Percentiles rank a stretch among this genome's conserved stretches.
Evolutionary conservation across 257 asterid genomes (phyloP).

Genomic region (Lantana camara): DNA sequence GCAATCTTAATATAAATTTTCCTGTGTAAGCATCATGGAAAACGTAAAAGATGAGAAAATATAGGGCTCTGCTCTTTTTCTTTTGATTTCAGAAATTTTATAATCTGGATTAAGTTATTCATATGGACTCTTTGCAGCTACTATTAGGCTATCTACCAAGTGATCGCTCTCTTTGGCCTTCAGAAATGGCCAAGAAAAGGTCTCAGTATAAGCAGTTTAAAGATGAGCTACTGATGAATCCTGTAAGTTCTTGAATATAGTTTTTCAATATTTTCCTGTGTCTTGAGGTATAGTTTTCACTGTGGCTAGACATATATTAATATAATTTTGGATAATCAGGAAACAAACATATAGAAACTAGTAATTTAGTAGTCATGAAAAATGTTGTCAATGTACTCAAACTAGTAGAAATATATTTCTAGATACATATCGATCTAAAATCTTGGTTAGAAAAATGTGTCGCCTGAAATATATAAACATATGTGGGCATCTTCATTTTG

Average conservation of each 20-base stretch:
- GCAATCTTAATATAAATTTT: not conserved
- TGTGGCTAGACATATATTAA: not conserved
- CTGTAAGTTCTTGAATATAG: slow-evolving; percentile 61
- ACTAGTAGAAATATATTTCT: no score
- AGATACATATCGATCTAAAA: slow-evolving; percentile 20
- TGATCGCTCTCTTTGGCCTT: slow-evolving; percentile 81
- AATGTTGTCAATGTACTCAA: slow-evolving; percentile 5
- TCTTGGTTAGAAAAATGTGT: slow-evolving; percentile 16
- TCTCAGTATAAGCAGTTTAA: slow-evolving; percentile 81
- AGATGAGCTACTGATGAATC: slow-evolving; percentile 93
- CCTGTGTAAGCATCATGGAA: slow-evolving; percentile 1
- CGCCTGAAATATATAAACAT: slow-evolving; percentile 15
- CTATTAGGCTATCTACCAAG: slow-evolving; percentile 83
- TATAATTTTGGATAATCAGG: not conserved
- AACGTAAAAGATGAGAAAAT: slow-evolving; percentile 2
- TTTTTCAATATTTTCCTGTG: slow-evolving; percentile 9
- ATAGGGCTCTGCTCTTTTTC: not conserved
- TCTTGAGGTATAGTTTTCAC: not conserved
- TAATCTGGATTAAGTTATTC: slow-evolving; percentile 5
- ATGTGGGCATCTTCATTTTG: slow-evolving; percentile 12
- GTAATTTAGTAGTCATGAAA: slow-evolving; percentile 12
- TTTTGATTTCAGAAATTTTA: not conserved
- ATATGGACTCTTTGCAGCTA: slow-evolving; percentile 54
- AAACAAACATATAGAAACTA: not conserved
- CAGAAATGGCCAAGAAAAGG: slow-evolving; percentile 82